phyloP scores from a whole-genome alignment of 129 eudicot species.

The Flaveria linearis region DNA sequence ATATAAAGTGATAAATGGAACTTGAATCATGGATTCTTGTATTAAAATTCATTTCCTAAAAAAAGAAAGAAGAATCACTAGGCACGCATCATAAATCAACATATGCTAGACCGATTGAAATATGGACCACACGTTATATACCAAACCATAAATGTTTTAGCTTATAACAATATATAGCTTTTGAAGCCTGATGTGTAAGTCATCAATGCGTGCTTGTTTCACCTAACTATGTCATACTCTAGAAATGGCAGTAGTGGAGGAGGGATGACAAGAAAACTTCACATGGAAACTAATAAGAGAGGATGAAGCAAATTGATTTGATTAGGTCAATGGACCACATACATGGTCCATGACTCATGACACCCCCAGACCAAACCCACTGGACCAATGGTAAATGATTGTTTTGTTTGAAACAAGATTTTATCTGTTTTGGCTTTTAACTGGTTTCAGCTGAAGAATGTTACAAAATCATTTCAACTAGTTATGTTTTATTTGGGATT shows the following conservation, averaged over 20 bases:
- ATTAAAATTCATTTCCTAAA: too few species aligned
- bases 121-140: too few species aligned
- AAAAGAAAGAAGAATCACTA: too few species aligned
- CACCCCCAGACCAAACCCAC: constrained; percentile 32
- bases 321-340: constrained; percentile 41
- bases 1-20: too few species aligned
- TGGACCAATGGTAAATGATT: constrained; percentile 30
- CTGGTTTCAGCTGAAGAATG: too few species aligned
- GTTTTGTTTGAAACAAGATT: neutral
- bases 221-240: neutral
- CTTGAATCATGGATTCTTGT: too few species aligned
- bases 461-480: too few species aligned
- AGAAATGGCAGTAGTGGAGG: constrained; percentile 7
- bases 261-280: constrained; percentile 37
- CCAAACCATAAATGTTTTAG: too few species aligned
- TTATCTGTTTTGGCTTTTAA: too few species aligned
- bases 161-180: neutral
- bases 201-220: neutral
- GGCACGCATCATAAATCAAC: too few species aligned
- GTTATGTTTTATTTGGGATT: too few species aligned
- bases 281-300: constrained; percentile 37
- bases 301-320: constrained; percentile 25
- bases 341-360: constrained; percentile 39
- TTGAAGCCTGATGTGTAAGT: neutral
- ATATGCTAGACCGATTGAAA: too few species aligned